These are phyloP conservation scores for Malassezia japonica DNA, from an alignment of 1,284 basidiomycete species.

Conservation along the genomic window DNA sequence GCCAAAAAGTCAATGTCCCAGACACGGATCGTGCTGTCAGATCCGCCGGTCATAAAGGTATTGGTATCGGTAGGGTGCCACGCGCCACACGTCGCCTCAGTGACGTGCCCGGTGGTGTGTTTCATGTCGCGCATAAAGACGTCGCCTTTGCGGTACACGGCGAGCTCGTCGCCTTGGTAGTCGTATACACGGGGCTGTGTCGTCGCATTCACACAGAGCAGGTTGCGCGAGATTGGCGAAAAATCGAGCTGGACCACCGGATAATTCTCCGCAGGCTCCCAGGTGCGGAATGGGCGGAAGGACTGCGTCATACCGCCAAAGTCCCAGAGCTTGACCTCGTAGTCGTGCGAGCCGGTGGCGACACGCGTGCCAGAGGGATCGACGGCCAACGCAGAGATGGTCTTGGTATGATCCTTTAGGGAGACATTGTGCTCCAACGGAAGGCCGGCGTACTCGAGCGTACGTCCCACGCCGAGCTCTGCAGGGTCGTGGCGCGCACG, in stretches of 20 bases:
- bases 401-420: slow-evolving; percentile 84
- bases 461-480: background rate
- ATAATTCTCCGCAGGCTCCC: slow-evolving; percentile 86
- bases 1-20: slow-evolving; percentile 82
- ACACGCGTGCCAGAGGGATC: slow-evolving; percentile 88
- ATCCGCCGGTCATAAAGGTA: slow-evolving; percentile 81
- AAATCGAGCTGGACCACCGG: slow-evolving; percentile 34
- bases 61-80: slow-evolving; percentile 81
- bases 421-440: slow-evolving; percentile 64
- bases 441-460: slow-evolving; percentile 16
- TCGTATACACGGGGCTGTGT: slow-evolving; percentile 78
- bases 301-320: slow-evolving; percentile 88
- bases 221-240: slow-evolving; percentile 14
- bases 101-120: slow-evolving; percentile 87
- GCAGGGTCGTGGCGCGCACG: slow-evolving; percentile 7
- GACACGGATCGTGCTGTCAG: slow-evolving; percentile 90
- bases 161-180: slow-evolving; percentile 33
- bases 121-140: slow-evolving; percentile 98
- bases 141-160: slow-evolving; percentile 71
- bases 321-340: slow-evolving; percentile 96
- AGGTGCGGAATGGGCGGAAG: slow-evolving; percentile 85
- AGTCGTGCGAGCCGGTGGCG: slow-evolving; percentile 85
- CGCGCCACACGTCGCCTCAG: slow-evolving; percentile 73
- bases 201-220: slow-evolving; percentile 63
- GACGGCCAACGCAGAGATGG: slow-evolving; percentile 78